Evolutionary conservation across 2,329 filamentous ascomycete species (phyloP).

Genomic region (Aspergillus cejpii): DNA sequence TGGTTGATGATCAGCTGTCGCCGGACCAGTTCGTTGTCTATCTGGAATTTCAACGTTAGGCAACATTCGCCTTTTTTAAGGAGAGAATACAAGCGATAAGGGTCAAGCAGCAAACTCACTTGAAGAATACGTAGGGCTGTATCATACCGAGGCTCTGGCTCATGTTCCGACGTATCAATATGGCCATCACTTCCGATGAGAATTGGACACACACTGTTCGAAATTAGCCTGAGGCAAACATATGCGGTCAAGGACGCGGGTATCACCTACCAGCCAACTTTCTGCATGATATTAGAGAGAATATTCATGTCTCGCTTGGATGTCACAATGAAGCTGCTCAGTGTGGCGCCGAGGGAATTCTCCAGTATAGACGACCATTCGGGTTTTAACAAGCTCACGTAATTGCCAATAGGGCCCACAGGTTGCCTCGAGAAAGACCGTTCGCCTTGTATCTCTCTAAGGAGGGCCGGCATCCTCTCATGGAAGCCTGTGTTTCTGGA

Average conservation of each 20-base stretch:
- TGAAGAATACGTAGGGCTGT: conserved; percentile 74
- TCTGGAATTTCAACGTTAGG: conserved; percentile 40
- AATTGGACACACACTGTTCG: conserved; percentile 47
- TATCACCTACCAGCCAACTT: conserved; percentile 44
- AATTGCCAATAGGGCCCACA: conserved; percentile 73
- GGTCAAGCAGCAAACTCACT: conserved; percentile 30
- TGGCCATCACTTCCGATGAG: conserved; percentile 55
- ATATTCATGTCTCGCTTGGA: conserved; percentile 67
- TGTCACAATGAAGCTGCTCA: conserved; percentile 76
- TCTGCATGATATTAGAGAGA: conserved; percentile 60
- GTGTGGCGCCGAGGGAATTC: conserved; percentile 59
- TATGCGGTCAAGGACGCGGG: neutral
- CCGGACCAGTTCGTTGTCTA: conserved; percentile 70
- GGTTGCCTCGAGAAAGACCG: conserved; percentile 62
- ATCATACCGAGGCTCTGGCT: conserved; percentile 65
- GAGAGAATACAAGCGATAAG: neutral
- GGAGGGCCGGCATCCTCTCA: conserved; percentile 54
- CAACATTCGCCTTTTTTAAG: neutral
- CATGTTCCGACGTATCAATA: conserved; percentile 57
- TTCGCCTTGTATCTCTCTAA: conserved; percentile 65
- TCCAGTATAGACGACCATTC: conserved; percentile 82
- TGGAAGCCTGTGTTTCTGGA: conserved; percentile 61
- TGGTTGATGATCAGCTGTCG: conserved; percentile 79
- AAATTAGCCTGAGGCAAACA: conserved; percentile 11
- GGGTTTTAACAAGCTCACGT: conserved; percentile 69